A percentile compares a stretch with the other conserved stretches of the same genome.
These are phyloP conservation scores for Clonostachys chloroleuca DNA, from an alignment of 2,329 filamentous ascomycete genomes.

Conservation along the genomic window DNA sequence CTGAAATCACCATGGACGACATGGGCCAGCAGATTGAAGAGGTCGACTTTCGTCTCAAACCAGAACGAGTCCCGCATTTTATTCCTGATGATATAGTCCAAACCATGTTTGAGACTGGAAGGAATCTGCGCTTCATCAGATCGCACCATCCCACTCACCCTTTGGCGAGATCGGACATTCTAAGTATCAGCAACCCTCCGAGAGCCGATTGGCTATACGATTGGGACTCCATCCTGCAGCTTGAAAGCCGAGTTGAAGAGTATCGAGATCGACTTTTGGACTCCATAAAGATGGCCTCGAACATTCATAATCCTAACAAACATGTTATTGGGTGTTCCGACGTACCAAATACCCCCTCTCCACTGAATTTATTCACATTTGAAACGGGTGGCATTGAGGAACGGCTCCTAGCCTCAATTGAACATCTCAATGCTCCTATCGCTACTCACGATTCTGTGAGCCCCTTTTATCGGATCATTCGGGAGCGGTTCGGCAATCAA, in stretches of 20 bases:
- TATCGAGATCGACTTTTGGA: slow-evolving; percentile 21
- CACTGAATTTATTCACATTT: slow-evolving; percentile 42
- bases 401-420: slow-evolving; percentile 45
- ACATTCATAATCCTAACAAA: too few relatives aligned
- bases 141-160: slow-evolving; percentile 68
- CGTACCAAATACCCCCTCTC: too few relatives aligned
- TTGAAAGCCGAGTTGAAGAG: slow-evolving; percentile 54
- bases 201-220: slow-evolving; percentile 64
- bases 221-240: slow-evolving; percentile 62
- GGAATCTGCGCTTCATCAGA: slow-evolving; percentile 69
- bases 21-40: slow-evolving; percentile 52
- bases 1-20: slow-evolving; percentile 51
- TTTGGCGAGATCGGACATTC: slow-evolving; percentile 48
- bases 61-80: slow-evolving; percentile 65
- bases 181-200: slow-evolving; percentile 46
- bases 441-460: slow-evolving; percentile 17
- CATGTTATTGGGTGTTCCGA: too few relatives aligned
- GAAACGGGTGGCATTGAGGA: slow-evolving; percentile 39
- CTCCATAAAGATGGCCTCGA: slow-evolving; percentile 6
- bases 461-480: slow-evolving; percentile 32
- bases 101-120: slow-evolving; percentile 74
- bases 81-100: slow-evolving; percentile 65
- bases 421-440: slow-evolving; percentile 28
- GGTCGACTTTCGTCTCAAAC: slow-evolving; percentile 59
- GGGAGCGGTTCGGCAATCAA: slow-evolving; percentile 26